A percentile compares a stretch with the other conserved stretches of the same genome.
phyloP scores from a whole-genome alignment of 1,139 yeast species.

The Williopsis jadinii region DNA sequence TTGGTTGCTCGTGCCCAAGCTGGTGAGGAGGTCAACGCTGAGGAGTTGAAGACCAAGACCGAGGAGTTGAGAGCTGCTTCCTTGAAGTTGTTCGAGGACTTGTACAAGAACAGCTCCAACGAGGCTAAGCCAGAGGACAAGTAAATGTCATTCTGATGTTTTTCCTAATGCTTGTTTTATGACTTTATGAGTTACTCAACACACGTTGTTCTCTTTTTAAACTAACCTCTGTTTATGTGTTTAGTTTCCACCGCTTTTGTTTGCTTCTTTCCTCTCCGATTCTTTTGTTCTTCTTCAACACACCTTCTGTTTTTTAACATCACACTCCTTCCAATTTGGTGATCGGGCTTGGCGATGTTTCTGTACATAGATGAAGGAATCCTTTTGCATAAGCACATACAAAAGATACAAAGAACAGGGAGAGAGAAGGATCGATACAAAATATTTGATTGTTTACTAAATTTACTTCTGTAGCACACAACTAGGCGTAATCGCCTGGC shows the following conservation, averaged over 20 bases:
- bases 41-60: conserved; percentile 84
- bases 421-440: background rate
- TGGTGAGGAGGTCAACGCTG: conserved; percentile 79
- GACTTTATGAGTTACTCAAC: background rate
- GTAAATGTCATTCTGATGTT: background rate
- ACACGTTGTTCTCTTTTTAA: too few species aligned
- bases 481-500: conserved; percentile 51
- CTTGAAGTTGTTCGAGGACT: conserved; percentile 89
- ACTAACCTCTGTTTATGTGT: too few species aligned
- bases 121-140: conserved; percentile 16
- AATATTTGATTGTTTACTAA: background rate
- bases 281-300: background rate
- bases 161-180: background rate
- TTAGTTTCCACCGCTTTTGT: background rate
- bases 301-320: background rate
- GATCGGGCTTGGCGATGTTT: background rate
- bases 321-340: background rate
- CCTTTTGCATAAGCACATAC: background rate
- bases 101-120: conserved; percentile 37
- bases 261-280: background rate
- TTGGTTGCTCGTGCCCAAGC: conserved; percentile 89
- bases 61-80: conserved; percentile 92
- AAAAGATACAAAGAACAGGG: background rate
- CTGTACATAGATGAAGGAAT: conserved; percentile 2
- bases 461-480: background rate